Evolutionary conservation across 192 early-diverging fungal species (phyloP).

Genomic region (Dispira simplex): DNA sequence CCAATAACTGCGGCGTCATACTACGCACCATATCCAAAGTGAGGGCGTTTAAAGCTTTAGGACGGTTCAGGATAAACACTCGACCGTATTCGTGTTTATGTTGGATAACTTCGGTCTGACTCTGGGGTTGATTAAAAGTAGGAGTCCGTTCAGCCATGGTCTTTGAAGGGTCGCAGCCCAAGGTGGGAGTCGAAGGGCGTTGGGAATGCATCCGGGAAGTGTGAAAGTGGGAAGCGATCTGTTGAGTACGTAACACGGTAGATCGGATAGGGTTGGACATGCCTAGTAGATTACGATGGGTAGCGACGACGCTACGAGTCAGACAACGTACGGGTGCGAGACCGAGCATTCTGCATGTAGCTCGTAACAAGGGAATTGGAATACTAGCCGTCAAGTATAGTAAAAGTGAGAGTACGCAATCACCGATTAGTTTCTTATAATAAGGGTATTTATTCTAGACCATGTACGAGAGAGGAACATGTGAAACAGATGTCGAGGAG

Average conservation of each 20-base stretch:
- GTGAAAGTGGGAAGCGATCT: not conserved
- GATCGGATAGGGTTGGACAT: not conserved
- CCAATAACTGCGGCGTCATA: slow-evolving; percentile 67
- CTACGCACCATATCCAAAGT: slow-evolving; percentile 68
- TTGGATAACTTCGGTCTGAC: slow-evolving; percentile 32
- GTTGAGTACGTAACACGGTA: not conserved
- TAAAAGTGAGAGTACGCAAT: no score
- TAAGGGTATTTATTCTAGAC: no score
- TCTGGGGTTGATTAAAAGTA: slow-evolving; percentile 1
- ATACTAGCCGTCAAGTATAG: no score
- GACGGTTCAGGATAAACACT: slow-evolving; percentile 61
- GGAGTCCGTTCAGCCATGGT: slow-evolving; percentile 5
- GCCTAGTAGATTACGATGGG: not conserved
- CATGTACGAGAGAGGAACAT: no score
- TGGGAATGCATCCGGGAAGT: not conserved
- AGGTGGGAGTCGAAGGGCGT: no score
- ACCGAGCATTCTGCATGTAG: no score
- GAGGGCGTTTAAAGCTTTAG: slow-evolving; percentile 71
- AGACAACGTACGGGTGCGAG: no score
- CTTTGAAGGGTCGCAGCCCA: not conserved
- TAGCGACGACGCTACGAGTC: no score
- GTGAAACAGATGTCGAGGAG: not conserved
- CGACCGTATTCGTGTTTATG: slow-evolving; percentile 35
- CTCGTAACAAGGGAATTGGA: no score
- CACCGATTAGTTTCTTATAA: no score